Conservation (phyloP, 441 rosid species). For the Theobroma grandiflorum region DNA sequence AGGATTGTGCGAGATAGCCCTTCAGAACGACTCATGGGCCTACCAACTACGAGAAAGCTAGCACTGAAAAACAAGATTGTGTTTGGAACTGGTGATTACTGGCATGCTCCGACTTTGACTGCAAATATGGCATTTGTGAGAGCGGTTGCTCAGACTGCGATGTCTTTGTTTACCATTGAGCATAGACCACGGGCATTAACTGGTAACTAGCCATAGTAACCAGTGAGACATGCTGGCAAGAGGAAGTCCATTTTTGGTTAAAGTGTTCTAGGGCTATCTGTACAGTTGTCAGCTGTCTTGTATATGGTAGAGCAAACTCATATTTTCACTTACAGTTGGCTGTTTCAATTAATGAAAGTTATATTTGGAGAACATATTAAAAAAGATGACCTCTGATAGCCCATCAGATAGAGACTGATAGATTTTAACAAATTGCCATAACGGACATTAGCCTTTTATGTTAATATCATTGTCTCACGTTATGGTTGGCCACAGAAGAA, state of each 20-base stretch:
- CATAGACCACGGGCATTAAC: conserved; percentile 91
- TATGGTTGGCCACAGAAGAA: neutral
- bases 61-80: conserved; percentile 80
- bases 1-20: conserved; percentile 81
- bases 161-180: conserved; percentile 73
- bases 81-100: conserved; percentile 88
- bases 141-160: conserved; percentile 93
- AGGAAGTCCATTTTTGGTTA: neutral
- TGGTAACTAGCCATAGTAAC: conserved; percentile 57
- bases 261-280: neutral
- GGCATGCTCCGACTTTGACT: conserved; percentile 84
- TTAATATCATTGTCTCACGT: neutral
- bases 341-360: neutral
- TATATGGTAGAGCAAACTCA: neutral
- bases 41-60: conserved; percentile 91
- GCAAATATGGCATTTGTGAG: conserved; percentile 92
- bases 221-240: conserved; percentile 2
- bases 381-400: neutral
- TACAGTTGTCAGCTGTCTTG: neutral
- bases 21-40: conserved; percentile 70
- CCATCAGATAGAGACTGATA: conserved; percentile 8
- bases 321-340: neutral
- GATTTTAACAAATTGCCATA: neutral
- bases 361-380: conserved; percentile 9
- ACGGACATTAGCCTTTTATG: neutral